Conservation (phyloP, 306 rosid species). For the Oemleria cerasiformis region DNA sequence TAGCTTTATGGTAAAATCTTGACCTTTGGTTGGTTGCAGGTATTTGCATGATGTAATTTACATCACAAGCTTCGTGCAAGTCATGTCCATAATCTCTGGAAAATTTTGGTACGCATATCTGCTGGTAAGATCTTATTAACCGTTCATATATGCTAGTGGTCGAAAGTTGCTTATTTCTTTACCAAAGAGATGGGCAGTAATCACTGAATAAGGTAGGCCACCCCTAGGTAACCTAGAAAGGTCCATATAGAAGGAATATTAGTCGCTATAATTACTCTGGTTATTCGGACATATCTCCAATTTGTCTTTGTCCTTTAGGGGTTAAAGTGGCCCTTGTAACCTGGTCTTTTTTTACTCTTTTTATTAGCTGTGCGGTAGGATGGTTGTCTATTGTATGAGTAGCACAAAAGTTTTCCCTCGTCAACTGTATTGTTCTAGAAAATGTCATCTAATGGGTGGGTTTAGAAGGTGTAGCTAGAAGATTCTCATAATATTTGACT, state of each 20-base stretch:
- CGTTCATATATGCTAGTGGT: background rate
- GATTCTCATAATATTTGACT: background rate
- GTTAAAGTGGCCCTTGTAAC: background rate
- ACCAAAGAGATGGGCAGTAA: constrained; percentile 10
- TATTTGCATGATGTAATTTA: constrained; percentile 86
- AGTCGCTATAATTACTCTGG: background rate
- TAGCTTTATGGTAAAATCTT: constrained; percentile 1
- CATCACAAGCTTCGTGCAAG: constrained; percentile 93
- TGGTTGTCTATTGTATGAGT: background rate
- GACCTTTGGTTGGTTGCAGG: constrained; percentile 39
- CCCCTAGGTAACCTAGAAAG: background rate
- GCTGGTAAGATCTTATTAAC: constrained; percentile 53
- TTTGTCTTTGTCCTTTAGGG: background rate
- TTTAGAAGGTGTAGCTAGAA: background rate
- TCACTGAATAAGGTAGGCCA: background rate
- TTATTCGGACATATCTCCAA: background rate
- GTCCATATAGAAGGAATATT: background rate
- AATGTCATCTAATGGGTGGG: background rate
- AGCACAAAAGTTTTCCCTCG: background rate
- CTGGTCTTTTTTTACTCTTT: background rate
- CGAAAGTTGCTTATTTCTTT: constrained; percentile 2
- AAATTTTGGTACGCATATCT: constrained; percentile 84
- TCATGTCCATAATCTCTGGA: constrained; percentile 84
- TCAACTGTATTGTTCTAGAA: background rate
- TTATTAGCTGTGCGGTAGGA: background rate